Percentiles rank a stretch among this genome's conserved stretches.
Evolutionary conservation across 768 basidiomycete genomes (phyloP).

Genomic region (Boletus sp.): DNA sequence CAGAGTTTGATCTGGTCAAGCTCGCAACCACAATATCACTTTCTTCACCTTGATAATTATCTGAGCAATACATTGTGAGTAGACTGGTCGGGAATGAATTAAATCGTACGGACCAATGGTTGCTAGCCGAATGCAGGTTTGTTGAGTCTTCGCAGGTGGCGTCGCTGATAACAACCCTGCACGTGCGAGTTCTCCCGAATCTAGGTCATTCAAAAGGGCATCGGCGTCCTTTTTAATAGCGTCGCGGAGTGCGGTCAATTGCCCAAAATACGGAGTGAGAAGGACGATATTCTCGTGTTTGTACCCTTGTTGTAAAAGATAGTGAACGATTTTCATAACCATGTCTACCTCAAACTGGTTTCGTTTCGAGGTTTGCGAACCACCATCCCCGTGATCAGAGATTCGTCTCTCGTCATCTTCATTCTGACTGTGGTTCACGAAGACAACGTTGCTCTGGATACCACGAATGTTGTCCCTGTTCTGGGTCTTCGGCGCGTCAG

Average conservation of each 20-base stretch:
- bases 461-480: conserved; percentile 53
- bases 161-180: conserved; percentile 50
- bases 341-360: conserved; percentile 59
- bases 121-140: conserved; percentile 51
- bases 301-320: conserved; percentile 68
- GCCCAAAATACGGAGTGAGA: conserved; percentile 68
- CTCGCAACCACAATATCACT: conserved; percentile 63
- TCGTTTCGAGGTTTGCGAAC: conserved; percentile 53
- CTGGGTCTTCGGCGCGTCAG: conserved; percentile 49
- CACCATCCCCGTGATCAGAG: conserved; percentile 44
- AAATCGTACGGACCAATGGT: conserved; percentile 52
- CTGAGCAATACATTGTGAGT: conserved; percentile 30
- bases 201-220: conserved; percentile 60
- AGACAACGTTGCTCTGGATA: conserved; percentile 53
- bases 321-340: conserved; percentile 62
- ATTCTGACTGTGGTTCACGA: conserved; percentile 52
- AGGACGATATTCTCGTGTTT: conserved; percentile 57
- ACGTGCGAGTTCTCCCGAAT: conserved; percentile 52
- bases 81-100: neutral
- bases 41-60: conserved; percentile 78
- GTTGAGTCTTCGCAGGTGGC: conserved; percentile 33
- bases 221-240: conserved; percentile 47
- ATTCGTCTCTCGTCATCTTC: conserved; percentile 48
- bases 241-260: conserved; percentile 49
- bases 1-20: conserved; percentile 56